phyloP scores from a whole-genome alignment of 2,329 filamentous ascomycete species.

The Dothidotthia symphoricarpi region DNA sequence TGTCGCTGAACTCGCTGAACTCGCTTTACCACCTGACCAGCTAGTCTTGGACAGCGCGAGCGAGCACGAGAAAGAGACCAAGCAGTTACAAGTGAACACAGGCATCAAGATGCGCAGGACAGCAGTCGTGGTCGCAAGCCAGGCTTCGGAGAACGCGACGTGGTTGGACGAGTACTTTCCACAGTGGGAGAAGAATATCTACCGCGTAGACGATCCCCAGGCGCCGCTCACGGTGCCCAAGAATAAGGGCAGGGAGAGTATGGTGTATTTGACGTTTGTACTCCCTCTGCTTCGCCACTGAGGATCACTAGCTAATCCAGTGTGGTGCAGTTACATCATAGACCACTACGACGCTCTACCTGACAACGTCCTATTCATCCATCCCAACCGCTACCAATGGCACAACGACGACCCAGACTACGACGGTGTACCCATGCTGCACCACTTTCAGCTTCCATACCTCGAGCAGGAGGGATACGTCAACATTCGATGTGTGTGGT shows the following conservation, averaged over 20 bases:
- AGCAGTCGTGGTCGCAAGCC: conserved; percentile 42
- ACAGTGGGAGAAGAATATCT: conserved; percentile 44
- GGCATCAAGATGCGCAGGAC: conserved; percentile 20
- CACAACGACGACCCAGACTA: conserved; percentile 56
- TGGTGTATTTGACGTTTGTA: conserved; percentile 51
- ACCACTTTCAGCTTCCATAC: conserved; percentile 50
- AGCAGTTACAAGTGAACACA: conserved; percentile 13
- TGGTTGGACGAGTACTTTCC: conserved; percentile 44
- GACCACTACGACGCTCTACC: conserved; percentile 43
- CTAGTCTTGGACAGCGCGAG: conserved; percentile 2
- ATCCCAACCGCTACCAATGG: conserved; percentile 47
- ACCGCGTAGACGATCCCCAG: conserved; percentile 43
- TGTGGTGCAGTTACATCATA: conserved; percentile 40
- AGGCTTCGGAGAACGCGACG: conserved; percentile 40
- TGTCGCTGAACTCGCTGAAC: conserved; percentile 1
- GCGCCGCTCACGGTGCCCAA: conserved; percentile 44
- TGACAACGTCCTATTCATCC: conserved; percentile 44
- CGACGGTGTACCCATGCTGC: conserved; percentile 51
- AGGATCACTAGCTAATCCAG: conserved; percentile 5
- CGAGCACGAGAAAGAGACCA: conserved; percentile 7
- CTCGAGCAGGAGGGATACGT: conserved; percentile 53
- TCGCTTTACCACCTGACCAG: background rate
- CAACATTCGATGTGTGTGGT: conserved; percentile 55
- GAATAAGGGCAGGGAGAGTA: conserved; percentile 52
- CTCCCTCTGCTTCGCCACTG: background rate